These are phyloP conservation scores for Sanghuangporus sanghuang DNA, from an alignment of 1,284 basidiomycete species.

Conservation along the genomic window DNA sequence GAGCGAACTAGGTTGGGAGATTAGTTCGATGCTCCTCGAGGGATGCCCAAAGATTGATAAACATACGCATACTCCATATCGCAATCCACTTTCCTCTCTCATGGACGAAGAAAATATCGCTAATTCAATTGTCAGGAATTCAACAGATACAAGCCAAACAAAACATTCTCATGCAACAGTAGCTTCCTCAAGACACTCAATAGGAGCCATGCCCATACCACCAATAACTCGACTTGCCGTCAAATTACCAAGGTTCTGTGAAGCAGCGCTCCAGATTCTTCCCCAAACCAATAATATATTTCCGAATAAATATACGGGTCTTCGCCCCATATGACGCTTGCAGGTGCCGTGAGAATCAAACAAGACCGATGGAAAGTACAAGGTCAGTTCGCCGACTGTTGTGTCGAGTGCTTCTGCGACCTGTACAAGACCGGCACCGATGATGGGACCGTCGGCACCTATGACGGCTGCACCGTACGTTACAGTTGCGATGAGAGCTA, in stretches of 20 bases:
- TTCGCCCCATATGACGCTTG: constrained; percentile 20
- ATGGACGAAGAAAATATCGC: constrained; percentile 21
- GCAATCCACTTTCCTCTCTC: constrained; percentile 20
- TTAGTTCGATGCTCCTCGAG: background rate
- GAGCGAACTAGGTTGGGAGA: constrained; percentile 14
- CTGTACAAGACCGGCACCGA: constrained; percentile 18
- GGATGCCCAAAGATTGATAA: background rate
- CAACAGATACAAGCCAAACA: background rate
- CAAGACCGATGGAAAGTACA: constrained; percentile 18
- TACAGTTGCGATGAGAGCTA: constrained; percentile 17
- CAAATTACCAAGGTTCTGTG: constrained; percentile 17
- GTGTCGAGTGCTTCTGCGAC: constrained; percentile 19
- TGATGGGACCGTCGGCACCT: constrained; percentile 20
- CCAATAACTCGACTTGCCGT: constrained; percentile 20
- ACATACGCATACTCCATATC: constrained; percentile 18
- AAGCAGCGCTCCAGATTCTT: constrained; percentile 17
- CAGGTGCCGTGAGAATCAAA: constrained; percentile 19
- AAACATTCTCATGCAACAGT: constrained; percentile 14
- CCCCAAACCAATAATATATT: constrained; percentile 14
- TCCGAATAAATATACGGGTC: constrained; percentile 18
- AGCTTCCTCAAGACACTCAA: constrained; percentile 20
- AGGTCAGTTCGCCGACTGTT: background rate
- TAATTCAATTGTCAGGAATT: constrained; percentile 2
- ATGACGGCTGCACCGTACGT: constrained; percentile 20
- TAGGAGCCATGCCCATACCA: constrained; percentile 20